Conservation (phyloP, 306 rosid species). For the Cucumis hystrix region DNA sequence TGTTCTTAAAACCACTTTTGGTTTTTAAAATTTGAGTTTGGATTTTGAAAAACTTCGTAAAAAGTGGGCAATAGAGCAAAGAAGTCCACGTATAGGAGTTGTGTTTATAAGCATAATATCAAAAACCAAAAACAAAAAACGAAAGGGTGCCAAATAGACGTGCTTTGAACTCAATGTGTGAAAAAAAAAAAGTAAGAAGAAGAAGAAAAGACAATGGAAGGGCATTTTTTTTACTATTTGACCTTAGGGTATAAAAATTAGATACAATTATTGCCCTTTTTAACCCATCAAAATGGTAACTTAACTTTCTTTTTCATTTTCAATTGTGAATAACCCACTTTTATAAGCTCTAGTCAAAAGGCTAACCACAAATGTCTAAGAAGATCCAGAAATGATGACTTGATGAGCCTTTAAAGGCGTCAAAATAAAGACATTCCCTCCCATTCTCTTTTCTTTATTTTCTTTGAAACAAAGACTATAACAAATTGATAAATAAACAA, state of each 20-base stretch:
- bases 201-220: neutral
- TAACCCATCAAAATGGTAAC: neutral
- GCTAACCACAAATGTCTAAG: neutral
- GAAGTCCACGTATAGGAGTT: too few relatives aligned
- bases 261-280: neutral
- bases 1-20: neutral
- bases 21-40: neutral
- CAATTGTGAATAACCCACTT: neutral
- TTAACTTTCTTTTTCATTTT: neutral
- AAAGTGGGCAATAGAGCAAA: neutral
- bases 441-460: neutral
- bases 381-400: neutral
- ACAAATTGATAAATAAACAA: neutral
- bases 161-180: neutral
- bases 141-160: neutral
- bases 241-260: neutral
- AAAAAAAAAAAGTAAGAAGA: too few relatives aligned
- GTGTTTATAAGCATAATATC: too few relatives aligned
- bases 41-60: too few relatives aligned
- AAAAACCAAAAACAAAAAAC: too few relatives aligned
- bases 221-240: neutral
- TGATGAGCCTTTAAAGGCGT: neutral
- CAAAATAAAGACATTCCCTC: neutral
- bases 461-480: neutral
- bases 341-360: neutral